A percentile compares a stretch with the other conserved stretches of the same genome.
Conservation (phyloP, 2,329 filamentous ascomycete species). For the Colletotrichum plurivorum region DNA sequence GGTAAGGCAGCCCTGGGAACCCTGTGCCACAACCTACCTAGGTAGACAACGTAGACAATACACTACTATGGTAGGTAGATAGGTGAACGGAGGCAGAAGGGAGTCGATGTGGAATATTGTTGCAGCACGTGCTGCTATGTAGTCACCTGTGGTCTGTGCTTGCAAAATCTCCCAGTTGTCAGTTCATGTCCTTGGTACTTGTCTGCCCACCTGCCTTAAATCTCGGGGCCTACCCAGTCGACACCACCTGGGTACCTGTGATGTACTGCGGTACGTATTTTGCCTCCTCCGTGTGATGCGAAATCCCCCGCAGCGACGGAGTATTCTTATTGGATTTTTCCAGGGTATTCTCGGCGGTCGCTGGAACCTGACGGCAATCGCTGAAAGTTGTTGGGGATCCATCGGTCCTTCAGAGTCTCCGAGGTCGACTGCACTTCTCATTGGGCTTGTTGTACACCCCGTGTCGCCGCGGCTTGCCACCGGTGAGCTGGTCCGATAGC, state of each 20-base stretch:
- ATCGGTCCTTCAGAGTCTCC: constrained; percentile 35
- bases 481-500: constrained; percentile 26
- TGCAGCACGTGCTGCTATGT: constrained; percentile 8
- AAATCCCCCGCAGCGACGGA: too few species aligned
- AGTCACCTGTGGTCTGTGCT: too few species aligned
- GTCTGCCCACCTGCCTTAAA: too few species aligned
- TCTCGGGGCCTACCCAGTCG: background rate
- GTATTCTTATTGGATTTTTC: constrained; percentile 1
- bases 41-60: background rate
- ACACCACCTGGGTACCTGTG: background rate
- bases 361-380: background rate
- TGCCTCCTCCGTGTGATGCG: too few species aligned
- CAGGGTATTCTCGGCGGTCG: constrained; percentile 17
- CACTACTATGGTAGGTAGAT: background rate
- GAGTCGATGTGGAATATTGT: constrained; percentile 10
- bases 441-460: constrained; percentile 9
- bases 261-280: too few species aligned
- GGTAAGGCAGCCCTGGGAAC: background rate
- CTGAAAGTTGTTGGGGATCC: constrained; percentile 3
- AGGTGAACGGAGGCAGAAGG: background rate
- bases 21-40: too few species aligned
- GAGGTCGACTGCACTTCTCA: constrained; percentile 16
- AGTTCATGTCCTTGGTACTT: too few species aligned
- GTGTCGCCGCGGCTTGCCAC: constrained; percentile 28
- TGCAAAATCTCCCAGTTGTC: too few species aligned